Evolutionary conservation across 2,329 filamentous ascomycete species (phyloP).

Genomic region (Aspergillus ochraceoroseus): DNA sequence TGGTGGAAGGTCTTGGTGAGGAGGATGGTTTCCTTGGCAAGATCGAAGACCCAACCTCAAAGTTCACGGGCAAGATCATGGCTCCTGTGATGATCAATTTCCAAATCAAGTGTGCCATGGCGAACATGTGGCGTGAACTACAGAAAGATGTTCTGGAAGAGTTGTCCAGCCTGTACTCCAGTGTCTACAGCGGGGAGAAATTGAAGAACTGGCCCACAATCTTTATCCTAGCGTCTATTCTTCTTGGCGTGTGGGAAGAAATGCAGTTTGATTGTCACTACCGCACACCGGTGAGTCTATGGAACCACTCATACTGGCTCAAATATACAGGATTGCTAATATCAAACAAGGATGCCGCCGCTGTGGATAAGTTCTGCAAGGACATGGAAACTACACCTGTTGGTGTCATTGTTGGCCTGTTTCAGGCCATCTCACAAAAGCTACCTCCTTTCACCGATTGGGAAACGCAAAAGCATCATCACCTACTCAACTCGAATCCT

Average conservation of each 20-base stretch:
- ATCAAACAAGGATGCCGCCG: slow-evolving; percentile 58
- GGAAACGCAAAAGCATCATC: slow-evolving; percentile 87
- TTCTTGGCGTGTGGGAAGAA: slow-evolving; percentile 93
- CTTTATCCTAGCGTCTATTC: slow-evolving; percentile 91
- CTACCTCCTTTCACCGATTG: slow-evolving; percentile 87
- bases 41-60: slow-evolving; percentile 80
- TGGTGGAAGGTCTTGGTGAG: slow-evolving; percentile 82
- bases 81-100: slow-evolving; percentile 99
- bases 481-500: slow-evolving; percentile 81
- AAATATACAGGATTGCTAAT: neutral
- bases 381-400: slow-evolving; percentile 97
- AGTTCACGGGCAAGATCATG: slow-evolving; percentile 82
- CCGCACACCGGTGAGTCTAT: slow-evolving; percentile 60
- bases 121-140: slow-evolving; percentile 95
- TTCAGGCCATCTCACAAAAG: slow-evolving; percentile 97
- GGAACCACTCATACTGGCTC: neutral
- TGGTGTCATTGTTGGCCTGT: slow-evolving; percentile 91
- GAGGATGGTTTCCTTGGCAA: slow-evolving; percentile 73
- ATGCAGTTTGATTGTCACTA: slow-evolving; percentile 99
- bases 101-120: slow-evolving; percentile 95
- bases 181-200: slow-evolving; percentile 93
- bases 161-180: slow-evolving; percentile 87
- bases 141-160: slow-evolving; percentile 96
- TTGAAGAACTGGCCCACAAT: slow-evolving; percentile 99
- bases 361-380: slow-evolving; percentile 88